A percentile compares a stretch with the other conserved stretches of the same genome.
Evolutionary conservation across 2,329 filamentous ascomycete species (phyloP).

Genomic region (Cladosporium phlei): DNA sequence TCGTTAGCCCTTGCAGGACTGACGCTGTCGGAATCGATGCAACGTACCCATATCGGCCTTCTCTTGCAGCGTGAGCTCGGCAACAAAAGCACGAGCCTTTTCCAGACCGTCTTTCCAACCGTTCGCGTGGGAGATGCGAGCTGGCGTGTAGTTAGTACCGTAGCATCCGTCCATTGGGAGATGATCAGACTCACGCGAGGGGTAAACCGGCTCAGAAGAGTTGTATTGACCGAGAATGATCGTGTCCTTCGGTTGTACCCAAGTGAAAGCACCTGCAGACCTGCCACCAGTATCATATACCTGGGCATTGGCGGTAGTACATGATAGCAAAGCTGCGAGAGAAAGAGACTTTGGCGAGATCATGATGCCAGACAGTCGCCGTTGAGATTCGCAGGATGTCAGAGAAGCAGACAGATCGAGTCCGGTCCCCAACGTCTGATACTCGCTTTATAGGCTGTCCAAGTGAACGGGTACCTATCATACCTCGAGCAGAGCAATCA

Average conservation of each 20-base stretch:
- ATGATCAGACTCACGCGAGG: background rate
- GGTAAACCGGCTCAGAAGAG: constrained; percentile 1
- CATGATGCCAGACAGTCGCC: background rate
- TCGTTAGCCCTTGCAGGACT: too few species aligned
- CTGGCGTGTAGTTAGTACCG: background rate
- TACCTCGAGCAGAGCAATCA: too few species aligned
- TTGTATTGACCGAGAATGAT: constrained; percentile 4
- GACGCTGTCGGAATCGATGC: too few species aligned
- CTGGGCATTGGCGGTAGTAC: background rate
- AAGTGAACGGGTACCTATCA: too few species aligned
- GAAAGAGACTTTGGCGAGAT: background rate
- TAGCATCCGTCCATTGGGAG: background rate
- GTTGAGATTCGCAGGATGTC: too few species aligned
- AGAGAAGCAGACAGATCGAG: too few species aligned
- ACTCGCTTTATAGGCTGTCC: too few species aligned
- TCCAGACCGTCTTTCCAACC: constrained; percentile 28
- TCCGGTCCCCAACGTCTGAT: too few species aligned
- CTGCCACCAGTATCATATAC: background rate
- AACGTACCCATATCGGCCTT: constrained; percentile 31
- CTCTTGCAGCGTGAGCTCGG: constrained; percentile 30
- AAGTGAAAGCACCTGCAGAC: constrained; percentile 1
- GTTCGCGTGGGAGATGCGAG: constrained; percentile 13
- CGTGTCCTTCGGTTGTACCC: constrained; percentile 1
- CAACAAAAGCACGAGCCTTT: constrained; percentile 29
- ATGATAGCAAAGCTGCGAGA: background rate